phyloP scores from a whole-genome alignment of 106 monocot genomes.

The Dendrobium chrysotoxum region DNA sequence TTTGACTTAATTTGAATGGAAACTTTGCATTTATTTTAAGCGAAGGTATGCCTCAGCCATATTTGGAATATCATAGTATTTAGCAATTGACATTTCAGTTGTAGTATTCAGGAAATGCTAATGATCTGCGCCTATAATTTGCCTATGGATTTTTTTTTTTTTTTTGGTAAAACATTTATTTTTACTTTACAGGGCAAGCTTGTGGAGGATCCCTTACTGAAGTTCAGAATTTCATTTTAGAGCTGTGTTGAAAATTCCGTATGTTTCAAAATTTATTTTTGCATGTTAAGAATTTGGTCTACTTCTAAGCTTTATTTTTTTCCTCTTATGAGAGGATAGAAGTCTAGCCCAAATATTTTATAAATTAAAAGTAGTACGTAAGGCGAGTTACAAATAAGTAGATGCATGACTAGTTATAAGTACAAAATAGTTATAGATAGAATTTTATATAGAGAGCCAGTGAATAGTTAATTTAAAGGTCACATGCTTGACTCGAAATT shows the following conservation, averaged over 20 bases:
- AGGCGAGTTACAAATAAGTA: too few relatives aligned
- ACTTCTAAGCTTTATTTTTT: too few relatives aligned
- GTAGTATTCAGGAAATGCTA: background rate
- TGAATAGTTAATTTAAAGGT: too few relatives aligned
- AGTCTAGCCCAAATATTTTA: too few relatives aligned
- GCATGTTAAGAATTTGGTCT: background rate
- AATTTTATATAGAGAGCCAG: too few relatives aligned
- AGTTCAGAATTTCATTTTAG: conserved; percentile 6
- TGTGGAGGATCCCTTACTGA: conserved; percentile 2
- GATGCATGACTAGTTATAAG: too few relatives aligned
- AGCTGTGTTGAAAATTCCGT: conserved; percentile 6
- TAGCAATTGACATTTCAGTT: background rate
- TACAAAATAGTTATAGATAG: too few relatives aligned
- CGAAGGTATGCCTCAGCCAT: background rate
- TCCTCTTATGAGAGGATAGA: too few relatives aligned
- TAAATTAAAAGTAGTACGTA: too few relatives aligned
- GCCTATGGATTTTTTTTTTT: background rate
- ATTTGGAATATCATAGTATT: background rate
- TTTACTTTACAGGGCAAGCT: background rate
- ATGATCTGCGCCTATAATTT: background rate
- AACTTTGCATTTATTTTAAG: background rate
- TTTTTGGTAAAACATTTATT: background rate
- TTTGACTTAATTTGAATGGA: background rate
- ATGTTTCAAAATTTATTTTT: background rate
- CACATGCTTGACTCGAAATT: too few relatives aligned